Evolutionary conservation across 202 grass and related monocot genomes (phyloP), one percentile per base, ranked within the genome.

Genomic region (Saccharum hybrid): DNA sequence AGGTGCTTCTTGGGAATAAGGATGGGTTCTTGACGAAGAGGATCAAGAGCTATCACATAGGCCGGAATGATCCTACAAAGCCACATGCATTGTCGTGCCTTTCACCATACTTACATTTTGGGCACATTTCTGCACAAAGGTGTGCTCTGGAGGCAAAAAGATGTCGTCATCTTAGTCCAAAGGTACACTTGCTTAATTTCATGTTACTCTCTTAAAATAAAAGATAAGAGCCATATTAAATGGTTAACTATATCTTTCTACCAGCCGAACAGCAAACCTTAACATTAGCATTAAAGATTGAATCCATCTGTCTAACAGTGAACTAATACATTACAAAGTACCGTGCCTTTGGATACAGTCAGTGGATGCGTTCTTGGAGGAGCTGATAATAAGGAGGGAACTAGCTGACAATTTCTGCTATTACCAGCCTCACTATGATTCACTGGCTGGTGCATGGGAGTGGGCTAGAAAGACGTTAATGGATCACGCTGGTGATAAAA

Each of bases 361-460:
- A 54, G 79, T 93, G n/a, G 95, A 98, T 88, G 85, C 85, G 37
- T 98, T 98, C 91, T 89, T 98, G 76, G 95, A 98, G 91, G 95
- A 98, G 87, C 87, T 98, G 60, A 78, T 98, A 68, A 82, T 98
- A 56, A 92, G 95, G 81, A 91, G 92, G 84, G 95, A 98, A 76
- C 74, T 98, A 65, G 95, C 95, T 51, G 95, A 98, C 67, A 98
- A 98, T 72, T 98, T 93, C 82, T 98, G 95, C 88, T 88, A 93
- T 88, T 98, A 98, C 83, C 90, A 98, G 52, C 88, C 88, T 84
- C 81, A 90, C 15, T 98, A 98, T 86, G 95, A 98, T 74, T 90
- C 88, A 15, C 51, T 98, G 52, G 75, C 86, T 81, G 95, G 92
- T 82, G 88, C 95, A 52, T 98, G 95, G 95, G 90, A 88, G 10